A percentile compares a stretch with the other conserved stretches of the same genome.
Conservation (phyloP, 176 grass and related monocot genomes). For the Raddia distichophylla region DNA sequence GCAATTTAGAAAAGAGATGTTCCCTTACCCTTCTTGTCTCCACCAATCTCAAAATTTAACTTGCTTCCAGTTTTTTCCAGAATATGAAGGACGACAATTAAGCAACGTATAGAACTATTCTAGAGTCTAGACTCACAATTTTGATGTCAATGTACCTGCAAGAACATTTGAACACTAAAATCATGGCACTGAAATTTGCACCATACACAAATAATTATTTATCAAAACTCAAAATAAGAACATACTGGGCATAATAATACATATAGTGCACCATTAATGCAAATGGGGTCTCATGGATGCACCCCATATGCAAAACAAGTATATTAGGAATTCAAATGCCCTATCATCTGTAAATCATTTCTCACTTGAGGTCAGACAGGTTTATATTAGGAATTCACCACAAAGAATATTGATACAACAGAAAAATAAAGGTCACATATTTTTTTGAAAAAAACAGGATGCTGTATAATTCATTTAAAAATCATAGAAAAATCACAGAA, state of each 20-base stretch:
- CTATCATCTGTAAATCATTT: no score
- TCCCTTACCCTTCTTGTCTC: no score
- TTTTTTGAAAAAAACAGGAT: no score
- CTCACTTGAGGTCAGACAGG: no score
- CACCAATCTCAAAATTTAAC: not conserved
- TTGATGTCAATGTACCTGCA: not conserved
- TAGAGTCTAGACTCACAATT: not conserved
- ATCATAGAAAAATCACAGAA: no score
- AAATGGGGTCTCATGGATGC: not conserved
- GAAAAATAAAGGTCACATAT: no score
- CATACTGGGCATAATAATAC: not conserved
- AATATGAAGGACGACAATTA: not conserved
- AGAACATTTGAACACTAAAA: not conserved
- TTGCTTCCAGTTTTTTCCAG: not conserved
- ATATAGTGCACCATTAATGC: not conserved
- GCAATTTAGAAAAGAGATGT: no score
- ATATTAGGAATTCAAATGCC: not conserved
- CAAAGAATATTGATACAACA: no score
- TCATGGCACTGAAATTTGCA: not conserved
- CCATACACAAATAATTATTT: constrained; percentile 1
- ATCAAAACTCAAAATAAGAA: not conserved
- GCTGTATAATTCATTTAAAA: no score
- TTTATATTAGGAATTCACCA: no score
- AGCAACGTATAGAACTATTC: not conserved
- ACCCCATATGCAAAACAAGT: not conserved